Conservation (phyloP, 1,284 basidiomycete genomes). For the Puccinia sorghi region DNA sequence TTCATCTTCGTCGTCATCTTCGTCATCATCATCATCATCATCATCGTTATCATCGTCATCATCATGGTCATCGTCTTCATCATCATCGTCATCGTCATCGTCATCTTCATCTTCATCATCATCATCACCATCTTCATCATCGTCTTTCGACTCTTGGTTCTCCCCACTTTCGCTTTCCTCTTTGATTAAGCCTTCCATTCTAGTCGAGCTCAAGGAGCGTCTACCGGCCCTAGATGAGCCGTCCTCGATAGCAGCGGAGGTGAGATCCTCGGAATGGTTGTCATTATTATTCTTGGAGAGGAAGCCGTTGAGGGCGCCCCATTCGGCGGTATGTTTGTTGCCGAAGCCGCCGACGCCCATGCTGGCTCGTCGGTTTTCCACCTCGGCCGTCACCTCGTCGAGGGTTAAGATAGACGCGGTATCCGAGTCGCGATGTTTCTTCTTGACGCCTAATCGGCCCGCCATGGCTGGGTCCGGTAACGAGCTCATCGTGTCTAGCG, state of each 20-base stretch:
- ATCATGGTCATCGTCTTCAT: conserved; percentile 55
- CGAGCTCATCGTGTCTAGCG: not conserved
- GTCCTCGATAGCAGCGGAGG: not conserved
- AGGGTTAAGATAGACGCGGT: conserved; percentile 90
- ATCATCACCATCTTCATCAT: conserved; percentile 56
- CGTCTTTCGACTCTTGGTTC: conserved; percentile 31
- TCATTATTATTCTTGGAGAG: conserved; percentile 58
- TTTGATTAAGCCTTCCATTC: not conserved
- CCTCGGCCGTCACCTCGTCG: conserved; percentile 95
- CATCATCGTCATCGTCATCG: conserved; percentile 57
- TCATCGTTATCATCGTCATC: conserved; percentile 55
- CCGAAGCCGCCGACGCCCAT: conserved; percentile 54
- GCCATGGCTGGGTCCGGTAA: not conserved
- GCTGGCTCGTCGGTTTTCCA: conserved; percentile 75
- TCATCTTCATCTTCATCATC: conserved; percentile 59
- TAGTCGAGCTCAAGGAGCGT: conserved; percentile 12
- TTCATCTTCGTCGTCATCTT: conserved; percentile 53
- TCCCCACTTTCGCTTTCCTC: conserved; percentile 1
- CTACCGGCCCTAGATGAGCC: not conserved
- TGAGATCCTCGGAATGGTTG: too few relatives aligned
- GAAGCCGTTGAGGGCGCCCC: conserved; percentile 56
- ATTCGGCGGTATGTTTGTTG: conserved; percentile 54
- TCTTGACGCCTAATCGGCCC: not conserved
- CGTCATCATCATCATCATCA: conserved; percentile 55
- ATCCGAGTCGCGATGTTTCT: conserved; percentile 73